phyloP scores from a whole-genome alignment of 179 eudicot genomes.

The Silene coronaria region DNA sequence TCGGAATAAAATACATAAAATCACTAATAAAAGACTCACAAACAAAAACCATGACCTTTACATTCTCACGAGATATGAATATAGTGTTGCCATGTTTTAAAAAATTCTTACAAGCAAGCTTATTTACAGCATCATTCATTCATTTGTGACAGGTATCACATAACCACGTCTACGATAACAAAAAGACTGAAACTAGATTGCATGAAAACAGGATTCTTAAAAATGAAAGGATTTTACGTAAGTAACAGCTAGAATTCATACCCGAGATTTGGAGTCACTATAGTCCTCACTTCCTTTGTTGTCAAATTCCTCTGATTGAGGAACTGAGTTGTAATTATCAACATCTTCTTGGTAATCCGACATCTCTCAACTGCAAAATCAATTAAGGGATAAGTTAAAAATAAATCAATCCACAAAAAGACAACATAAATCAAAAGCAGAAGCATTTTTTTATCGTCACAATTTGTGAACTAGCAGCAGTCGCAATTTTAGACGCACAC shows the following conservation, averaged over 20 bases:
- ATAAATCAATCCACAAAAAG: background rate
- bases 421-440: background rate
- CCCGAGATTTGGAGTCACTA: constrained; percentile 30
- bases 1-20: background rate
- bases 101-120: background rate
- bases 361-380: constrained; percentile 21
- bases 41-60: background rate
- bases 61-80: background rate
- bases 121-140: background rate
- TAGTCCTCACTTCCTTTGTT: constrained; percentile 21
- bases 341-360: constrained; percentile 28
- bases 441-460: background rate
- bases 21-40: background rate
- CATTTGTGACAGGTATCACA: background rate
- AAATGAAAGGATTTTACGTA: background rate
- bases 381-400: background rate
- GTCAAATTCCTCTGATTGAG: constrained; percentile 21
- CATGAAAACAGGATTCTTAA: background rate
- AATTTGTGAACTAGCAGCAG: no score
- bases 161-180: background rate
- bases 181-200: background rate
- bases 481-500: background rate
- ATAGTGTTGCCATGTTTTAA: background rate
- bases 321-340: constrained; percentile 23
- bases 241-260: constrained; percentile 8